These are phyloP conservation scores for Sarocladium brachiariae DNA, from an alignment of 2,329 filamentous ascomycete species.

Conservation along the genomic window DNA sequence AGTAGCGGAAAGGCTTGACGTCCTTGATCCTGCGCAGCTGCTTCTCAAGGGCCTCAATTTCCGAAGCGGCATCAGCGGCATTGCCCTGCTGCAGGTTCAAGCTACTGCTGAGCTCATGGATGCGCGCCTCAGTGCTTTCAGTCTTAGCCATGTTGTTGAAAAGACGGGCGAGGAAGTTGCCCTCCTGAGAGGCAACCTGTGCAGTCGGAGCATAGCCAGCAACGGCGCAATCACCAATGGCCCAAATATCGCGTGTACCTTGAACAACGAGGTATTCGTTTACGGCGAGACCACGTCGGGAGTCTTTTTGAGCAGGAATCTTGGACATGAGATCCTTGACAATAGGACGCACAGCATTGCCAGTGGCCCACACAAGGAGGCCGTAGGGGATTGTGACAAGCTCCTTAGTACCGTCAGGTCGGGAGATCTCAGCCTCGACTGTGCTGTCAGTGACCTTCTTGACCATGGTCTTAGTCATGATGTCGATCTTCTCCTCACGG, in stretches of 20 bases:
- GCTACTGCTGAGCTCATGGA: constrained; percentile 59
- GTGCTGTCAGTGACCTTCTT: constrained; percentile 91
- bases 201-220: constrained; percentile 97
- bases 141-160: constrained; percentile 99
- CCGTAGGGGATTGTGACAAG: constrained; percentile 83
- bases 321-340: constrained; percentile 87
- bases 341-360: constrained; percentile 84
- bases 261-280: constrained; percentile 99
- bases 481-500: constrained; percentile 96
- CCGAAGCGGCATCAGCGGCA: constrained; percentile 58
- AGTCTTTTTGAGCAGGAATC: constrained; percentile 92
- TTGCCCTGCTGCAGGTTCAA: constrained; percentile 54
- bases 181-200: constrained; percentile 93
- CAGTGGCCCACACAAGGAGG: constrained; percentile 95
- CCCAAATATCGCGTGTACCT: constrained; percentile 95
- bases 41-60: constrained; percentile 84
- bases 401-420: constrained; percentile 78
- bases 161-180: constrained; percentile 85
- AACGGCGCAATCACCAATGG: constrained; percentile 92
- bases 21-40: constrained; percentile 85
- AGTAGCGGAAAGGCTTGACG: constrained; percentile 97
- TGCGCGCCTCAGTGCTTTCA: constrained; percentile 68
- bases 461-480: constrained; percentile 98
- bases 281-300: constrained; percentile 86
- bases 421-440: constrained; percentile 81